Conservation (phyloP, 768 basidiomycete genomes). For the Lactifluus rugatus region DNA sequence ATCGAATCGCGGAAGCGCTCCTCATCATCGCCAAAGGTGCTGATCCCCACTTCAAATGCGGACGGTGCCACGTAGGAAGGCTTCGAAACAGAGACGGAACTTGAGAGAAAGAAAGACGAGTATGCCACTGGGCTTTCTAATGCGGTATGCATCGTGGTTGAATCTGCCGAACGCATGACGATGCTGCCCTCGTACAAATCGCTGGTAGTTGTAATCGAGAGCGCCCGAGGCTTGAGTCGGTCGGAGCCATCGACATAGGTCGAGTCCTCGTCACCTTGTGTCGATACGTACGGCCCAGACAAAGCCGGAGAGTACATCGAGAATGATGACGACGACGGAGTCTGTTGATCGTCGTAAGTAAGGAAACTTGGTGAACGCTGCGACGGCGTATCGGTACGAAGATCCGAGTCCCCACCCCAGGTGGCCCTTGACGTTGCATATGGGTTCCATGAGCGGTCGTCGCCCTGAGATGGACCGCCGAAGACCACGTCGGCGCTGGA, state of each 20-base stretch:
- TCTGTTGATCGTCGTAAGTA: constrained; percentile 18
- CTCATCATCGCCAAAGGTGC: constrained; percentile 17
- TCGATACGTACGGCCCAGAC: constrained; percentile 16
- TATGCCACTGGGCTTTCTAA: constrained; percentile 15
- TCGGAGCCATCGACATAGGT: constrained; percentile 12
- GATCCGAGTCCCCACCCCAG: constrained; percentile 17
- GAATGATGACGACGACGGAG: constrained; percentile 19
- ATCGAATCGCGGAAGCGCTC: constrained; percentile 18
- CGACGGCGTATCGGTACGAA: constrained; percentile 11
- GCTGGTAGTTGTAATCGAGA: constrained; percentile 13
- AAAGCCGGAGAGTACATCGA: constrained; percentile 20
- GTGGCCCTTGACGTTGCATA: constrained; percentile 15
- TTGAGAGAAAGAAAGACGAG: constrained; percentile 12
- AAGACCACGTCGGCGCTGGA: constrained; percentile 22
- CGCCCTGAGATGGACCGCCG: constrained; percentile 9
- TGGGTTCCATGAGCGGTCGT: constrained; percentile 11
- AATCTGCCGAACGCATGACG: constrained; percentile 18
- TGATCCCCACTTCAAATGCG: constrained; percentile 19
- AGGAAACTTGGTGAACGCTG: constrained; percentile 13
- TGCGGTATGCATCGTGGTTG: constrained; percentile 20
- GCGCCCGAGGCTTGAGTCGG: constrained; percentile 1
- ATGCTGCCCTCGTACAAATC: constrained; percentile 15
- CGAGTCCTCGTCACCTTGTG: constrained; percentile 12
- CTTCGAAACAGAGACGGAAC: constrained; percentile 15
- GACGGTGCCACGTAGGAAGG: constrained; percentile 14